Percentiles rank a stretch among this genome's conserved stretches.
Conservation (phyloP, 768 basidiomycete species). For the Vararia minispora region DNA sequence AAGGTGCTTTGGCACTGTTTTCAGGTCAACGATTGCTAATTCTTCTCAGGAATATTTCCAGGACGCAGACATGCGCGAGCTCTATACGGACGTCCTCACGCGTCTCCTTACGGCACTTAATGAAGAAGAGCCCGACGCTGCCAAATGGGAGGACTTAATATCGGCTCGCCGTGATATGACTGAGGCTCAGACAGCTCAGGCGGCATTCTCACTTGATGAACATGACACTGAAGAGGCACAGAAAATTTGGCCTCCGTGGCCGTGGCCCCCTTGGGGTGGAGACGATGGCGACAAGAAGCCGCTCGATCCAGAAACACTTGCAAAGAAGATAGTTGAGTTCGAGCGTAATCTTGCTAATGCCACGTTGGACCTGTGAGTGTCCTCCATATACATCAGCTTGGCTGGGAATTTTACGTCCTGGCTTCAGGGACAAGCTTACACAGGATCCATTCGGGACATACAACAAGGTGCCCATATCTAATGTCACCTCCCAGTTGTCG, state of each 20-base stretch:
- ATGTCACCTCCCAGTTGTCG: constrained; percentile 57
- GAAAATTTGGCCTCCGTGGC: constrained; percentile 68
- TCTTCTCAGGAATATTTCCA: constrained; percentile 73
- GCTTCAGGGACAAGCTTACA: constrained; percentile 46
- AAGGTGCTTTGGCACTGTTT: constrained; percentile 38
- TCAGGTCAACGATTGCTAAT: neutral
- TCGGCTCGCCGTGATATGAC: no score
- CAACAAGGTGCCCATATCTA: constrained; percentile 66
- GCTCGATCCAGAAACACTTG: constrained; percentile 46
- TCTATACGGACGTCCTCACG: constrained; percentile 62
- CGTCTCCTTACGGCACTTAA: constrained; percentile 52
- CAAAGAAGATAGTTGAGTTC: constrained; percentile 62
- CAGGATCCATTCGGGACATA: constrained; percentile 83
- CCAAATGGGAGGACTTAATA: no score
- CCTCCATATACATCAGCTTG: neutral
- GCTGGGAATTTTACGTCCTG: neutral
- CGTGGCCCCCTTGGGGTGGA: constrained; percentile 78
- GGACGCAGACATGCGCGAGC: constrained; percentile 54
- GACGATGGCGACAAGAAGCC: constrained; percentile 34
- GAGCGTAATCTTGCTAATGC: constrained; percentile 71
- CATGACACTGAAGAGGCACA: constrained; percentile 27
- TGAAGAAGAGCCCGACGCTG: constrained; percentile 32
- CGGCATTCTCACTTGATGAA: constrained; percentile 15
- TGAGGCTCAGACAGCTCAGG: constrained; percentile 23
- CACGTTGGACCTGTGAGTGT: constrained; percentile 64